phyloP scores from a whole-genome alignment of 768 basidiomycete species.

The Suillus sp. region DNA sequence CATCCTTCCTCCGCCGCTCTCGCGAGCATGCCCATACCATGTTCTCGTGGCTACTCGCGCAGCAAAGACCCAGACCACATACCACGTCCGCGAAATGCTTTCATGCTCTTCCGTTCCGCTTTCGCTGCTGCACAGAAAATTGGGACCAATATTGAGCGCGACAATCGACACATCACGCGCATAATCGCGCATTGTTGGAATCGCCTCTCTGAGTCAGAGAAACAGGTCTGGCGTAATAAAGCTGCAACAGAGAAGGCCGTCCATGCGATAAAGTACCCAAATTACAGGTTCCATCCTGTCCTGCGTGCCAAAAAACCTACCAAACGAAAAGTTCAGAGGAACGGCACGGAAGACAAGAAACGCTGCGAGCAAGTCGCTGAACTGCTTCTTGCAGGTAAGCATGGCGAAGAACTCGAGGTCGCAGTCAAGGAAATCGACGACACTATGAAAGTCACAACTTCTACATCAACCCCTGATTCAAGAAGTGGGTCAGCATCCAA shows the following conservation, averaged over 20 bases:
- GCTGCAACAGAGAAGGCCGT: conserved; percentile 54
- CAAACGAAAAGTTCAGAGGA: conserved; percentile 55
- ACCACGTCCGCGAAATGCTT: conserved; percentile 43
- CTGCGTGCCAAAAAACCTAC: conserved; percentile 44
- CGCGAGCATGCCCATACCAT: conserved; percentile 33
- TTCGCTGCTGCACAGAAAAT: conserved; percentile 57
- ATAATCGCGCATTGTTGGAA: conserved; percentile 60
- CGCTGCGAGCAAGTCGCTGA: conserved; percentile 55
- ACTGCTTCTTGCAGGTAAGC: conserved; percentile 51
- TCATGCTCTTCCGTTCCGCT: conserved; percentile 63
- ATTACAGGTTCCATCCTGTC: conserved; percentile 55
- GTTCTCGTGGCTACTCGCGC: conserved; percentile 29
- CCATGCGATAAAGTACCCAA: conserved; percentile 51
- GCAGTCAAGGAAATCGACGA: conserved; percentile 42
- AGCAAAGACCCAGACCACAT: conserved; percentile 44
- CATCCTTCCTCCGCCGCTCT: conserved; percentile 25
- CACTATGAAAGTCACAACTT: conserved; percentile 8
- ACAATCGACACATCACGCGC: conserved; percentile 60
- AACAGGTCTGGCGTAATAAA: conserved; percentile 50
- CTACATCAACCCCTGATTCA: conserved; percentile 5
- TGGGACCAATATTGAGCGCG: conserved; percentile 49
- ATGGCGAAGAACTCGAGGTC: conserved; percentile 48
- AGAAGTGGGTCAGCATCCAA: neutral
- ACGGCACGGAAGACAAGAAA: conserved; percentile 46
- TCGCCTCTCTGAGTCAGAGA: conserved; percentile 50